Evolutionary conservation across 306 rosid species (phyloP), one percentile per base, ranked within the genome.

Genomic region (Ceratonia siliqua): DNA sequence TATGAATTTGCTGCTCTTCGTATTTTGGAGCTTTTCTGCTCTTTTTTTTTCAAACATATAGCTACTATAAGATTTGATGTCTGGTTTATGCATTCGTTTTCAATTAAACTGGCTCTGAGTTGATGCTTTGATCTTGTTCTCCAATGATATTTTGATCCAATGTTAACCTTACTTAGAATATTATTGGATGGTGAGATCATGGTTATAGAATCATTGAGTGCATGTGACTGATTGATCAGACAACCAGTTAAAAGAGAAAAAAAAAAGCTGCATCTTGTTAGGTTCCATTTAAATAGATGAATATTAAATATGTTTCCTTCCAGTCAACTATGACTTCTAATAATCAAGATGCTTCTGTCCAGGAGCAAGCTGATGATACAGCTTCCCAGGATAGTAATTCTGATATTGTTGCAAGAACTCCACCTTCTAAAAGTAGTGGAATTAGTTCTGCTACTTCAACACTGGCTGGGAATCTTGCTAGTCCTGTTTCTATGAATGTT

Each of bases 311-410:
- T 71, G 74, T 78, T 85, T 24, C 38, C 49, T 75, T 72, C 72
- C 82, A 82, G 87, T 72, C 71, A 41, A 35, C 78, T 50, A 68
- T 36, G 61, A 76, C 76, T 45, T 78, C 78, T 78, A 73, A 61
- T 80, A 62, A 55, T 77, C 82, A 79, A 73, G 81, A 70, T 81
- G 76, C 85, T 48, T 80, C 80, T 82, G 75, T 88, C 17, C 92
- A 82, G 83, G 98, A 94, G 84, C 92, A 89, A 73, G 89, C 88
- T 80, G 98, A 94, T 46, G 97, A 92, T 59, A 59, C 90, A 20
- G 85, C 88, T 18, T 88, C 94, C 56, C 95, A 81, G 65, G 98
- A 94, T 79, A 77, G 84, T 83, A 88, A 78, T 80, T 81, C 85
- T 21, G 98, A 94, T 74, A 84, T 72, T 65, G 70, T 80, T 83